A percentile compares a stretch with the other conserved stretches of the same genome.
phyloP scores from a whole-genome alignment of 1,139 yeast species.

The Debaryomyces nepalensis region DNA sequence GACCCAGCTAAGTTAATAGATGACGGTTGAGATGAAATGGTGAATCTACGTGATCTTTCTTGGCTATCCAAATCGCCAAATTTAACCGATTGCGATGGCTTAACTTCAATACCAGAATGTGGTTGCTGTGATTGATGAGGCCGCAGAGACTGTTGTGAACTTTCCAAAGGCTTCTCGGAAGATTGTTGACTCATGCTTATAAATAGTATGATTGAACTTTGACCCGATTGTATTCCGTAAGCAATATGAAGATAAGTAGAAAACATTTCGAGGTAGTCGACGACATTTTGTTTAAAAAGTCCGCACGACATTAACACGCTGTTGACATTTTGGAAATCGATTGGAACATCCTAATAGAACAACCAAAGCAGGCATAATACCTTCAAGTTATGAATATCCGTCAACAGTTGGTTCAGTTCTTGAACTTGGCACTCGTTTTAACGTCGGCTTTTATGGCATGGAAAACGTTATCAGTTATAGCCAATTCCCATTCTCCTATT shows the following conservation, averaged over 20 bases:
- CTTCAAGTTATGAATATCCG: conserved; percentile 45
- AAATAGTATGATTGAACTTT: background rate
- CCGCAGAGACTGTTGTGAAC: background rate
- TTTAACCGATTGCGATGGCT: conserved; percentile 36
- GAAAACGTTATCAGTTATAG: conserved; percentile 77
- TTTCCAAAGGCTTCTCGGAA: conserved; percentile 6
- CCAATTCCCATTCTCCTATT: conserved; percentile 90
- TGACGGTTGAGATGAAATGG: conserved; percentile 52
- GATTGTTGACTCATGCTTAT: conserved; percentile 11
- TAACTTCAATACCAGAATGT: conserved; percentile 9
- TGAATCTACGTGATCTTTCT: conserved; percentile 48
- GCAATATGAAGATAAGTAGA: background rate
- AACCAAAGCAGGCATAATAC: background rate
- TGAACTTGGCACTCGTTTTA: conserved; percentile 76
- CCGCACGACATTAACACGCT: conserved; percentile 10
- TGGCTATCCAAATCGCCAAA: conserved; percentile 44
- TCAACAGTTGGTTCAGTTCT: conserved; percentile 56
- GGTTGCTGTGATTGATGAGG: conserved; percentile 3
- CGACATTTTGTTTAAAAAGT: background rate
- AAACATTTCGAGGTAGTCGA: background rate
- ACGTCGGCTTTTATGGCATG: conserved; percentile 92
- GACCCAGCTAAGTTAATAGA: conserved; percentile 24
- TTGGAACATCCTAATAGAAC: background rate
- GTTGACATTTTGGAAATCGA: background rate
- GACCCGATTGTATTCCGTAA: too few relatives aligned